A percentile compares a stretch with the other conserved stretches of the same genome.
Evolutionary conservation across 208 protist genomes (phyloP).

Genomic region (Acanthamoeba lenticulata): DNA sequence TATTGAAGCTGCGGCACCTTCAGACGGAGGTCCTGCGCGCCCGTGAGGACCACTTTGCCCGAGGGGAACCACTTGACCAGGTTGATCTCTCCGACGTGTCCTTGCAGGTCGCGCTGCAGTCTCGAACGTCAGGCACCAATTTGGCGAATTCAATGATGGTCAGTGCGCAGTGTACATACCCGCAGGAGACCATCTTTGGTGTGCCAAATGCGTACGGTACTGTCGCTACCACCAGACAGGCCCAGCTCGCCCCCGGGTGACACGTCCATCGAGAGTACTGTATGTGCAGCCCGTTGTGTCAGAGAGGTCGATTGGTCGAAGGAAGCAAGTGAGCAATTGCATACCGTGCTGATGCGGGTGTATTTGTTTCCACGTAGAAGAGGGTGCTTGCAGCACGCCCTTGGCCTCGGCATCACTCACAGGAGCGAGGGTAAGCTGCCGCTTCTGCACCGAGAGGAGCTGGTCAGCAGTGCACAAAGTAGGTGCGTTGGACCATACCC

Average conservation of each 20-base stretch:
- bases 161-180: neutral
- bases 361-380: conserved; percentile 29
- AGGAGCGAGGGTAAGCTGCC: neutral
- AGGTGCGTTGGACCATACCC: neutral
- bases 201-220: conserved; percentile 46
- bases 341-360: neutral
- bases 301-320: neutral
- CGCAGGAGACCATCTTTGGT: conserved; percentile 31
- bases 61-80: conserved; percentile 48
- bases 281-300: neutral
- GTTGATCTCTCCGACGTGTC: conserved; percentile 49
- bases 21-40: neutral
- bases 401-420: neutral
- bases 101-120: conserved; percentile 40
- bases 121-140: neutral
- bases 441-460: neutral
- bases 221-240: conserved; percentile 12
- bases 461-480: neutral
- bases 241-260: conserved; percentile 20
- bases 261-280: neutral
- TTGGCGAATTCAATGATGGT: neutral
- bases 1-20: neutral
- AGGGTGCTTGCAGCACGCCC: neutral
- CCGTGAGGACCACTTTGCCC: conserved; percentile 21
- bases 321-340: neutral